phyloP scores from a whole-genome alignment of 2,329 filamentous ascomycete species.

The Colletotrichum eleusines region DNA sequence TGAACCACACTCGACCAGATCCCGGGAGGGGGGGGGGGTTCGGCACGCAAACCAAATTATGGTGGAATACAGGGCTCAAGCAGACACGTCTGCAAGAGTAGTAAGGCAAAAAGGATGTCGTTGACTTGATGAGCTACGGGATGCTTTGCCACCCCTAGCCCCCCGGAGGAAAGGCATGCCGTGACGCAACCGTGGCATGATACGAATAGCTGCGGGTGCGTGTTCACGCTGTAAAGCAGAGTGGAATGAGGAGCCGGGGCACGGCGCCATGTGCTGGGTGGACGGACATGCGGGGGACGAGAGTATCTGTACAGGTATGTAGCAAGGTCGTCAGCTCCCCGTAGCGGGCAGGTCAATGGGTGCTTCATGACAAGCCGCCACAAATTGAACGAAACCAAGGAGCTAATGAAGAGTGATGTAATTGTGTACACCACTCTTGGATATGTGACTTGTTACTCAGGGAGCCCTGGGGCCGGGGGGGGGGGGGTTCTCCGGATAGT shows the following conservation, averaged over 20 bases:
- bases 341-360: slow-evolving; percentile 12
- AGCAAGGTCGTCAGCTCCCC: slow-evolving; percentile 17
- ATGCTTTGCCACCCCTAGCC: not conserved
- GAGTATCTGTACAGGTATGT: not conserved
- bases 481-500: slow-evolving; percentile 21
- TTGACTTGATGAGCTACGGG: not conserved
- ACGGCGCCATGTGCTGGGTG: slow-evolving; percentile 24
- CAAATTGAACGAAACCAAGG: not conserved
- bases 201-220: slow-evolving; percentile 1
- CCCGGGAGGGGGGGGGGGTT: not conserved
- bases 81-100: not conserved
- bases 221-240: not conserved
- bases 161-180: not conserved
- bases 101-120: not conserved
- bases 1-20: not conserved
- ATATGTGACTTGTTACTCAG: not conserved
- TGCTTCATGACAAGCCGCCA: slow-evolving; percentile 14
- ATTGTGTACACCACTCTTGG: slow-evolving; percentile 10
- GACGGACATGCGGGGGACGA: slow-evolving; percentile 38
- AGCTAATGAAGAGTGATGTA: slow-evolving; percentile 18
- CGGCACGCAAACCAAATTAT: not conserved
- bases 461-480: not conserved
- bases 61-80: not conserved
- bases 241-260: slow-evolving; percentile 24
- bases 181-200: slow-evolving; percentile 9